These are phyloP conservation scores for Ophiostoma pallidulum DNA, from an alignment of 2,329 filamentous ascomycete species.

Conservation along the genomic window DNA sequence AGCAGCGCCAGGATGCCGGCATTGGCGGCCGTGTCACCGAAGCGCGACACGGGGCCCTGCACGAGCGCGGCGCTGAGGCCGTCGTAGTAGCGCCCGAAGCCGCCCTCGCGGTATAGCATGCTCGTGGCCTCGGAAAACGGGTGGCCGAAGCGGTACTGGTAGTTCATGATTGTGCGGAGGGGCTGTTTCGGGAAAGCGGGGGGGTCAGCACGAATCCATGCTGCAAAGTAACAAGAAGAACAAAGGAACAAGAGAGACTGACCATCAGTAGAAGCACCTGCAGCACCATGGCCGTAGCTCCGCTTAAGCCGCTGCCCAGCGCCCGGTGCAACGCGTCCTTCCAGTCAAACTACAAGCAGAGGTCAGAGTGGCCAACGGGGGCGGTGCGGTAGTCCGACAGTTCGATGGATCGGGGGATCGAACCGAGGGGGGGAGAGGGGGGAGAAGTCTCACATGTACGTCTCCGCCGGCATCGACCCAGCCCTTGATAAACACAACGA, in stretches of 20 bases:
- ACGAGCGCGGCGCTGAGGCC: constrained; percentile 35
- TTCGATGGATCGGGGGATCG: too few relatives aligned
- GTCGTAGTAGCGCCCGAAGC: constrained; percentile 35
- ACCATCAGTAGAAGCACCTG: constrained; percentile 41
- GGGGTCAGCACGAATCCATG: too few relatives aligned
- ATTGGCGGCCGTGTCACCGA: constrained; percentile 40
- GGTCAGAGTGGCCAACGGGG: too few relatives aligned
- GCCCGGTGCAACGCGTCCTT: constrained; percentile 34
- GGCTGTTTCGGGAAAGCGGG: constrained; percentile 27
- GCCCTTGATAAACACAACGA: constrained; percentile 33
- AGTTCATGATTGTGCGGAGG: constrained; percentile 41
- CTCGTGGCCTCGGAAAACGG: constrained; percentile 30
- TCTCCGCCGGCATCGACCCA: constrained; percentile 35
- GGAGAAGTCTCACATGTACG: constrained; percentile 28
- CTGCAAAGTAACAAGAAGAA: neutral
- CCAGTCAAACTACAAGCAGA: constrained; percentile 31
- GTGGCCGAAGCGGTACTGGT: constrained; percentile 38
- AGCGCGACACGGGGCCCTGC: constrained; percentile 36
- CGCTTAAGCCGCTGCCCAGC: constrained; percentile 36
- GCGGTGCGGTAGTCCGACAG: too few relatives aligned
- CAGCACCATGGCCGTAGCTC: constrained; percentile 39
- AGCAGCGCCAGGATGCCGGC: constrained; percentile 39
- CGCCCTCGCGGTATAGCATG: constrained; percentile 34
- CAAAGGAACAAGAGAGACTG: constrained; percentile 5
- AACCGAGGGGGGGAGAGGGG: too few relatives aligned